phyloP scores from a whole-genome alignment of 2,329 filamentous ascomycete genomes.

The Juglanconis oblonga region DNA sequence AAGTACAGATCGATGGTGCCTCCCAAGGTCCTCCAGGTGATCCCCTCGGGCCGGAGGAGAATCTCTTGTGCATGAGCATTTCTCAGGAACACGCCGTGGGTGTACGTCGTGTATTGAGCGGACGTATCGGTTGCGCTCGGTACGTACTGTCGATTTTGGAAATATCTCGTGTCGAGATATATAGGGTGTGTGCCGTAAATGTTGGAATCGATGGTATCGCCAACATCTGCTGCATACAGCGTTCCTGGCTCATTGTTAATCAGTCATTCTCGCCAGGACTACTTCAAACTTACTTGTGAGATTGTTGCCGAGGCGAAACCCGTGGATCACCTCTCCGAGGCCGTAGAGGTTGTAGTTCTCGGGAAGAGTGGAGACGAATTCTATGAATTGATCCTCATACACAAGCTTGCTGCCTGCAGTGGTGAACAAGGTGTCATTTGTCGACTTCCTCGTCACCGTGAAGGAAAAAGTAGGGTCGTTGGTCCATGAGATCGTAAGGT shows the following conservation, averaged over 20 bases:
- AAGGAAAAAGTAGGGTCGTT: constrained; percentile 65
- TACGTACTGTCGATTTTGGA: constrained; percentile 53
- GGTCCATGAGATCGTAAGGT: constrained; percentile 52
- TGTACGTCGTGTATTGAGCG: constrained; percentile 60
- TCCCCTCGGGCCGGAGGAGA: constrained; percentile 57
- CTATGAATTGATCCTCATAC: constrained; percentile 76
- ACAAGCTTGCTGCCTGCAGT: constrained; percentile 63
- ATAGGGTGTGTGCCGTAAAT: constrained; percentile 76
- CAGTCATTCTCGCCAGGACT: not conserved
- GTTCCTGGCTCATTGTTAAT: constrained; percentile 31
- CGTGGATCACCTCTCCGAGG: constrained; percentile 70
- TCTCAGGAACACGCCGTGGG: constrained; percentile 74
- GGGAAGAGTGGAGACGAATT: constrained; percentile 64
- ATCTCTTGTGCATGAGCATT: constrained; percentile 77
- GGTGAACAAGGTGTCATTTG: constrained; percentile 64
- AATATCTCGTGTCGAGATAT: constrained; percentile 78
- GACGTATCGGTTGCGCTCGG: constrained; percentile 51
- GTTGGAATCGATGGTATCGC: constrained; percentile 63
- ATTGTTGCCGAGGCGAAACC: constrained; percentile 69
- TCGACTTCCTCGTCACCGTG: constrained; percentile 55
- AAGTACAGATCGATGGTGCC: constrained; percentile 79
- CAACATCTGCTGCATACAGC: constrained; percentile 64
- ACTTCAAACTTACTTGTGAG: constrained; percentile 50
- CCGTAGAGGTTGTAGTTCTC: constrained; percentile 75
- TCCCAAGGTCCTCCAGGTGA: constrained; percentile 73